These are phyloP conservation scores for Neurospora sp. DNA, from an alignment of 495 filamentous ascomycete genomes.

Conservation along the genomic window DNA sequence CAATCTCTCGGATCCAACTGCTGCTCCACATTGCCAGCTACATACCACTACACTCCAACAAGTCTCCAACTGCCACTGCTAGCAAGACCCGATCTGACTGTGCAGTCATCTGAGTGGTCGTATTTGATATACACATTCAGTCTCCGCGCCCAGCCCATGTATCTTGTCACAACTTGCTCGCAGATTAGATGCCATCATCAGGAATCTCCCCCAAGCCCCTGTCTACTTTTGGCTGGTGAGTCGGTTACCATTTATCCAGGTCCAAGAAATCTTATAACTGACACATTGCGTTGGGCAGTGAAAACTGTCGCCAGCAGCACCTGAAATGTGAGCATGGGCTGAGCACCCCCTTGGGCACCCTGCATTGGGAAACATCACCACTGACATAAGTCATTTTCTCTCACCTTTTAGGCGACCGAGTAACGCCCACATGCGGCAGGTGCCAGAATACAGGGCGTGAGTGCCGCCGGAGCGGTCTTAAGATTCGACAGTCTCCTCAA, in stretches of 20 bases:
- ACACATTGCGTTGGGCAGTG: constrained; percentile 16
- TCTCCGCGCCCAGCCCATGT: background rate
- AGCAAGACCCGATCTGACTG: background rate
- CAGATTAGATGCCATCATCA: background rate
- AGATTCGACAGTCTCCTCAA: constrained; percentile 13
- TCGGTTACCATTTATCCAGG: background rate
- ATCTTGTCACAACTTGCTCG: background rate
- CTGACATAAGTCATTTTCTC: background rate
- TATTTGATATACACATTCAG: background rate
- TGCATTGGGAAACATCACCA: background rate
- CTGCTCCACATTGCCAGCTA: background rate
- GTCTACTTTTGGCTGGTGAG: constrained; percentile 24
- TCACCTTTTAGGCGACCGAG: constrained; percentile 31
- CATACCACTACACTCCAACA: background rate
- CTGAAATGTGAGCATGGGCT: constrained; percentile 29
- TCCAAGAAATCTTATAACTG: background rate
- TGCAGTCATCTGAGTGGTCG: background rate
- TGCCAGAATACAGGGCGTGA: constrained; percentile 16
- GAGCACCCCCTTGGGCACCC: constrained; percentile 2
- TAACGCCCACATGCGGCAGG: constrained; percentile 31
- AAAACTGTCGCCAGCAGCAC: constrained; percentile 37
- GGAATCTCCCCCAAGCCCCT: constrained; percentile 1
- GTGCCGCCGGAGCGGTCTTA: constrained; percentile 19
- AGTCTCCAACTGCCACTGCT: background rate
- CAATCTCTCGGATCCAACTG: background rate